Base-by-base conservation (phyloP, 202 grass and related monocot genomes). In the Eragrostis tef region DNA sequence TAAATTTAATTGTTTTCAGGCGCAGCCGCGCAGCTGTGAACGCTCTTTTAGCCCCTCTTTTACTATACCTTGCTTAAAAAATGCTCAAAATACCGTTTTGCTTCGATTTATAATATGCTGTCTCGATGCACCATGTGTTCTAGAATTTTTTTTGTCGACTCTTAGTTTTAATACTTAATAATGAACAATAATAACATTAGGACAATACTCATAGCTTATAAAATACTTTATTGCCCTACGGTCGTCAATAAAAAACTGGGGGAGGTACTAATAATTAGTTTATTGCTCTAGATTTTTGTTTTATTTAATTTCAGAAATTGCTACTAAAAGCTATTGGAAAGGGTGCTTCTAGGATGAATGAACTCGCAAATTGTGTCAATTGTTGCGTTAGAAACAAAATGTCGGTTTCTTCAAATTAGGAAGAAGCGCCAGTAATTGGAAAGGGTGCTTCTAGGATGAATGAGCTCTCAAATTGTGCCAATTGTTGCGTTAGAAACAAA, bases 21-120 rank as follows among this genome's bases (percentile, higher is more conserved):
- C 73, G 27, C 72, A 61, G 78, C 65, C 58, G 65, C 73, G 27
- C 72, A 61, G 78, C 65, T 66, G 65, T 58, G 75, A 64, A 57
- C 70, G 66, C 46, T 10, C 3, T 57, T 20, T n/a, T 29, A 25
- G 9, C 5, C 45, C 39, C 7, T 79, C 6, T 16, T 86, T 88
- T 43, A 61, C 20, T 79, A 31, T 6, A 3, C 43, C 16, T 26
- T 45, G 12, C 3, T 84, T 17, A 52, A 56, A 6, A 8, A 56
- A 9, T 57, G n/a, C n/a, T 57, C 8, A 39, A 39, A 39, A 39
- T 39, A 39, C 34, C 34, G 34, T 4, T 39, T 31, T 39, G 4
- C 16, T 39, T 39, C 8, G 17, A 25, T 53, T 22, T 7, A 41
- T 57, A 70, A 70, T 21, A 21, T 15, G 47, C 17, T 12, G 7